Evolutionary conservation across 805 yeast genomes (phyloP).

Genomic region (Candida argentea): DNA sequence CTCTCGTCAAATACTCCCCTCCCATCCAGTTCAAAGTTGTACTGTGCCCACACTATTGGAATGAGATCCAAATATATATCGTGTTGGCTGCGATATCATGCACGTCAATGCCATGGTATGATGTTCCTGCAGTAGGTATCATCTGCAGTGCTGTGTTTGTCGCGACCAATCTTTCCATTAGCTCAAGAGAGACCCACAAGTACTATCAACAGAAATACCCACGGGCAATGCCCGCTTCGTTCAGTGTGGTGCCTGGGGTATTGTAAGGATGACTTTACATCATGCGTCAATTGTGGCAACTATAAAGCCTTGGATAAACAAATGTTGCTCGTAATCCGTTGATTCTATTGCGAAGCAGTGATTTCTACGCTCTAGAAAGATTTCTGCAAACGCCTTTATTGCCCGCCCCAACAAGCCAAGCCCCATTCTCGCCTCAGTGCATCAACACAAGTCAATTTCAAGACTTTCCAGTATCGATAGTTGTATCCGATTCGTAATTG

Average conservation of each 20-base stretch:
- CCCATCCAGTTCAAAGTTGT: conserved; percentile 37
- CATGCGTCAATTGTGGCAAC: no score
- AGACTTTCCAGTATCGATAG: not conserved
- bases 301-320: no score
- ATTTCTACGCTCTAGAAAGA: no score
- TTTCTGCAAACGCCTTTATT: no score
- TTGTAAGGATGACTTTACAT: conserved; percentile 10
- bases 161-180: conserved; percentile 38
- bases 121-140: no score
- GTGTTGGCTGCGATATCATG: conserved; percentile 10
- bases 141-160: conserved; percentile 23
- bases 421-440: no score
- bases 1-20: conserved; percentile 42
- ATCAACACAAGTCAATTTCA: no score
- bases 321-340: no score
- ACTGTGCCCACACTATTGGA: conserved; percentile 61
- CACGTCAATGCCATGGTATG: no score
- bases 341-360: no score
- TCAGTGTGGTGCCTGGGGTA: conserved; percentile 30
- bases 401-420: no score
- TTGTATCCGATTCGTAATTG: not conserved
- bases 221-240: no score
- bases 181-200: conserved; percentile 42
- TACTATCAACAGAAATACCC: conserved; percentile 34
- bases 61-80: conserved; percentile 50